phyloP scores from a whole-genome alignment of 371 early-diverging fungal species.

The Syncephalastrum monosporum region DNA sequence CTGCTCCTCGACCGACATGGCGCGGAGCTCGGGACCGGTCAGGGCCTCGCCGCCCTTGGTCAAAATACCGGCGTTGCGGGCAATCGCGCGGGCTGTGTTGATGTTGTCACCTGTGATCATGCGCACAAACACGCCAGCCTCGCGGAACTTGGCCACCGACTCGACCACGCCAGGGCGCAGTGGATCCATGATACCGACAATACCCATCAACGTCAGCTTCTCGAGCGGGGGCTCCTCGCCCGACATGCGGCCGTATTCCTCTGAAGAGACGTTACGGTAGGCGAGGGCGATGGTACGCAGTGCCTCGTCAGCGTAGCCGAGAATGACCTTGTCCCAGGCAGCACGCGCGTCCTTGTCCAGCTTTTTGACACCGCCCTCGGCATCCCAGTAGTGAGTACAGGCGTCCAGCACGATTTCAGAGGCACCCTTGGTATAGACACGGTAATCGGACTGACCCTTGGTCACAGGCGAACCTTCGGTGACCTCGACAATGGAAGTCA shows the following conservation, averaged over 20 bases:
- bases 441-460: conserved; percentile 41
- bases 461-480: conserved; percentile 34
- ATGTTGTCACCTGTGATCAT: conserved; percentile 98
- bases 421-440: conserved; percentile 79
- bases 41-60: conserved; percentile 82
- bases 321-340: conserved; percentile 62
- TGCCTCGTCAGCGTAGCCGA: conserved; percentile 75
- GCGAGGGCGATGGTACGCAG: conserved; percentile 89
- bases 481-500: conserved; percentile 64
- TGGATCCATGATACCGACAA: conserved; percentile 94
- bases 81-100: conserved; percentile 88
- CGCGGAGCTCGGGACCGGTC: conserved; percentile 88
- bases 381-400: conserved; percentile 62
- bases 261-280: conserved; percentile 64
- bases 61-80: conserved; percentile 84
- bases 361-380: conserved; percentile 50
- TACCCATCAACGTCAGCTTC: conserved; percentile 71
- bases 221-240: conserved; percentile 56
- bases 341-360: conserved; percentile 48
- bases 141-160: conserved; percentile 77
- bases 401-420: conserved; percentile 76
- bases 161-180: conserved; percentile 85
- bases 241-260: conserved; percentile 21
- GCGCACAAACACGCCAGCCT: conserved; percentile 91
- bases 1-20: conserved; percentile 75